Percentiles rank a stretch among this genome's conserved stretches.
phyloP scores from a whole-genome alignment of 345 rosid genomes.

The Citrus australasica region DNA sequence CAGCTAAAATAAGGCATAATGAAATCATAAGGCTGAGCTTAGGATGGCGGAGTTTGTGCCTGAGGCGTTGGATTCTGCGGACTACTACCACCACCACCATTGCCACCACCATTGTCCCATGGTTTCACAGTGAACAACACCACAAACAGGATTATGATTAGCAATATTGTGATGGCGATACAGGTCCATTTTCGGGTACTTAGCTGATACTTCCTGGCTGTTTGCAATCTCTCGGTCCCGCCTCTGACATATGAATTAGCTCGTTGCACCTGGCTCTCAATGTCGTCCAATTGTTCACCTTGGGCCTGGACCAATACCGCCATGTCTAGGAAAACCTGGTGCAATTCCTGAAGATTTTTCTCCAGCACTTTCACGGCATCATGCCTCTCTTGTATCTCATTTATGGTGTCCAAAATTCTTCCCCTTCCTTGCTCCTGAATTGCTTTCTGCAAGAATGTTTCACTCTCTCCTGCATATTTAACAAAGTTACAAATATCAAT shows the following conservation, averaged over 20 bases:
- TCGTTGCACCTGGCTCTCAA: conserved; percentile 71
- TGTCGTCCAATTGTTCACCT: conserved; percentile 74
- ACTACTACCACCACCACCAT: not conserved
- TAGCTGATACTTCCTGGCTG: conserved; percentile 66
- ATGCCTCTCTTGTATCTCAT: conserved; percentile 86
- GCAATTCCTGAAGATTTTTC: conserved; percentile 75
- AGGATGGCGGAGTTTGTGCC: not conserved
- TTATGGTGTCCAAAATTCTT: conserved; percentile 62
- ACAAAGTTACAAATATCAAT: not conserved
- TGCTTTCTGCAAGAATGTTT: conserved; percentile 81
- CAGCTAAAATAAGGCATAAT: not conserved
- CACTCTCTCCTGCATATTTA: conserved; percentile 69
- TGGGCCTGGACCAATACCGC: conserved; percentile 74
- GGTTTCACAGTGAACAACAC: conserved; percentile 59
- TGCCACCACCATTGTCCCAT: conserved; percentile 38
- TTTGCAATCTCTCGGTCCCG: conserved; percentile 52
- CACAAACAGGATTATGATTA: conserved; percentile 54
- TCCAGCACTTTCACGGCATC: conserved; percentile 81
- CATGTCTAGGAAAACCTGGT: conserved; percentile 91
- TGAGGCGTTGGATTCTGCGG: not conserved
- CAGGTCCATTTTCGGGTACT: conserved; percentile 83
- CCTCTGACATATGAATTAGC: conserved; percentile 70
- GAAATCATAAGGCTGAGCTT: not conserved
- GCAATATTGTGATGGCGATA: conserved; percentile 51
- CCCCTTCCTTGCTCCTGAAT: conserved; percentile 95